A percentile compares a stretch with the other conserved stretches of the same genome.
Evolutionary conservation across 2,329 filamentous ascomycete species (phyloP).

Genomic region (Fusarium pseudograminearum): DNA sequence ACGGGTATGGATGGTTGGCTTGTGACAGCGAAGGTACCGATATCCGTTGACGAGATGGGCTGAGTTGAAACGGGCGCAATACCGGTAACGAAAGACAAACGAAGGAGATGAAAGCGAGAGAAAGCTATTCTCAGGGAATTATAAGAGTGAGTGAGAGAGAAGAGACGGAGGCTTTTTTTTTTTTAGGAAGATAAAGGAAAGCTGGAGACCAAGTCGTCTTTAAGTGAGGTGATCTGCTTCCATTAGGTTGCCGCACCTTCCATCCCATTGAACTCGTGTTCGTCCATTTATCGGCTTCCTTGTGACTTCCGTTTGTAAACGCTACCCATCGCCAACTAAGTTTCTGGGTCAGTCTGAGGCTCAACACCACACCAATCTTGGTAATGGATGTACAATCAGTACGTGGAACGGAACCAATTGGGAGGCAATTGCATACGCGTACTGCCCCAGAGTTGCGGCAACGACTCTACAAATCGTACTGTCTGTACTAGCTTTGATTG

Average conservation of each 20-base stretch:
- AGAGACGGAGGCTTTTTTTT: conserved; percentile 15
- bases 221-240: conserved; percentile 37
- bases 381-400: conserved; percentile 34
- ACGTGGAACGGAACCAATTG: conserved; percentile 14
- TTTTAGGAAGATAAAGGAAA: conserved; percentile 27
- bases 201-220: conserved; percentile 27
- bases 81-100: conserved; percentile 38
- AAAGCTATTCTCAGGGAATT: conserved; percentile 15
- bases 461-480: neutral
- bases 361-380: conserved; percentile 39
- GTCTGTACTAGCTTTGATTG: neutral
- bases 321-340: conserved; percentile 24
- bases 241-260: conserved; percentile 23
- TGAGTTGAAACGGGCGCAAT: conserved; percentile 19
- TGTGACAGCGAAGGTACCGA: conserved; percentile 10
- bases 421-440: conserved; percentile 39
- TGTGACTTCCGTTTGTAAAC: conserved; percentile 28
- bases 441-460: conserved; percentile 17
- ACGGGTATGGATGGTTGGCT: conserved; percentile 1
- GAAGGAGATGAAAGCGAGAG: conserved; percentile 25
- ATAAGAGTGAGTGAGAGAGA: conserved; percentile 8
- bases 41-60: conserved; percentile 7
- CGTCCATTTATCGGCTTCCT: conserved; percentile 25
- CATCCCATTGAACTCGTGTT: conserved; percentile 28
- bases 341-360: conserved; percentile 17